phyloP scores from a whole-genome alignment of 2,329 filamentous ascomycete species.

The Acephala macrosclerotiorum region DNA sequence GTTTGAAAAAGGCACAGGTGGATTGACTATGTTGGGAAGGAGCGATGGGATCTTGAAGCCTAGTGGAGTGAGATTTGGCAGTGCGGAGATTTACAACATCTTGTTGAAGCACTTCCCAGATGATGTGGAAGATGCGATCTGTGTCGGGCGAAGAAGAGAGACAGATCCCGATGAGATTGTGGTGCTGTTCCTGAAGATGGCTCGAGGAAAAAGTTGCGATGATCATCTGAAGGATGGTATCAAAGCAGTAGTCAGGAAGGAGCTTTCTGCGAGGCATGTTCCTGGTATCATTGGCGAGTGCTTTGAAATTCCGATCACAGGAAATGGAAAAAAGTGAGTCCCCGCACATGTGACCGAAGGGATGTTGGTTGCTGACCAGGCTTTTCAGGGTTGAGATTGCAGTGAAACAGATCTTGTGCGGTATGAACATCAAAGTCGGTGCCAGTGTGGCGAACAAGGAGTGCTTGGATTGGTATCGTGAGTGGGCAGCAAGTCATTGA shows the following conservation, averaged over 20 bases:
- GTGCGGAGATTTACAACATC: constrained; percentile 96
- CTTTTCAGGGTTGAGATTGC: constrained; percentile 82
- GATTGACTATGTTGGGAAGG: constrained; percentile 88
- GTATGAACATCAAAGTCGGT: constrained; percentile 84
- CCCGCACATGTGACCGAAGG: background rate
- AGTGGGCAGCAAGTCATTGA: constrained; percentile 67
- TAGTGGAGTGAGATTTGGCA: constrained; percentile 88
- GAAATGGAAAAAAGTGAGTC: constrained; percentile 92
- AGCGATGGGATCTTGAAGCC: constrained; percentile 95
- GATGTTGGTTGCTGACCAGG: constrained; percentile 8
- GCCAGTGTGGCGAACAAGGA: constrained; percentile 93
- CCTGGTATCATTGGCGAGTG: constrained; percentile 84
- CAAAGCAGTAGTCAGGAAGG: constrained; percentile 72
- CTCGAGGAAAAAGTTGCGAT: constrained; percentile 53
- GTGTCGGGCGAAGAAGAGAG: constrained; percentile 76
- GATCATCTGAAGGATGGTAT: constrained; percentile 69
- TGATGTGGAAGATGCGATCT: constrained; percentile 85
- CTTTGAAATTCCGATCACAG: constrained; percentile 82
- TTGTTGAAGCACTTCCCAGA: constrained; percentile 81
- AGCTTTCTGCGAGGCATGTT: constrained; percentile 89
- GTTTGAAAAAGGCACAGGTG: constrained; percentile 73
- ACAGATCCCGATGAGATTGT: constrained; percentile 48
- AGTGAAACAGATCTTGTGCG: constrained; percentile 95
- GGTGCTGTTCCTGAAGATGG: constrained; percentile 89
- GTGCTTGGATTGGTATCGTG: constrained; percentile 86